Base-by-base conservation (phyloP, 352 stramenopile genomes). In the Phytophthora meadii region DNA sequence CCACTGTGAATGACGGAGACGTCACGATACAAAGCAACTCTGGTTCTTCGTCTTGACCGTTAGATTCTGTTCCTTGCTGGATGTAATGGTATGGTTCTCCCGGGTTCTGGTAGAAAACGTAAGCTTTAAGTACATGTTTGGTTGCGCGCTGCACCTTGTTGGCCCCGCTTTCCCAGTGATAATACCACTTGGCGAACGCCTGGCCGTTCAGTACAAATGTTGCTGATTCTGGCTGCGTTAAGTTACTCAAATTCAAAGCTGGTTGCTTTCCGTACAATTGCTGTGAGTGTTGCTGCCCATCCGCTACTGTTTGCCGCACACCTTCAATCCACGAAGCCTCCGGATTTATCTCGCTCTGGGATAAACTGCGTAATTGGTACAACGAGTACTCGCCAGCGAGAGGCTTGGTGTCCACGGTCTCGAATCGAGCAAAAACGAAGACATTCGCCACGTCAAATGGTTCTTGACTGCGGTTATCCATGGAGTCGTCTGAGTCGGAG, bases 281-380 rank as follows among this genome's bases (percentile, higher is more conserved):
- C 15, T 61, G 19, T 22, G 19, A 22, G 19, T 22, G 19, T 22
- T 22, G 59, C 14, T 69, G 60, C 11, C 17, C 65, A 22, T 54
- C 58, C 8, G 32, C 30, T 11, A n/a, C 30, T 12, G 61, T 74
- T 37, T 73, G 59, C 6, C 27, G 53, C 3, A 69, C 65, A 9
- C 79, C 81, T 27, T 86, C 72, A 48, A 90, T 84, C 81, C 81
- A 90, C 41, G 81, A 76, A 32, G 72, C 81, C 58, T 88, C 81
- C 27, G 81, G 79, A 2, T 77, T 82, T 25, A 78, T 46, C 48
- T 88, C 81, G 32, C 66, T 85, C 54, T 90, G 82, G 27, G 82
- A 74, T 17, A 79, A 67, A 22, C 70, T 63, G 10, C 54, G 57
- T 11, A 74, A 65, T 27, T 73, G 65, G 36, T 17, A 36, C 32